phyloP scores from a whole-genome alignment of 306 rosid species.

The Cicer chorassanicum region DNA sequence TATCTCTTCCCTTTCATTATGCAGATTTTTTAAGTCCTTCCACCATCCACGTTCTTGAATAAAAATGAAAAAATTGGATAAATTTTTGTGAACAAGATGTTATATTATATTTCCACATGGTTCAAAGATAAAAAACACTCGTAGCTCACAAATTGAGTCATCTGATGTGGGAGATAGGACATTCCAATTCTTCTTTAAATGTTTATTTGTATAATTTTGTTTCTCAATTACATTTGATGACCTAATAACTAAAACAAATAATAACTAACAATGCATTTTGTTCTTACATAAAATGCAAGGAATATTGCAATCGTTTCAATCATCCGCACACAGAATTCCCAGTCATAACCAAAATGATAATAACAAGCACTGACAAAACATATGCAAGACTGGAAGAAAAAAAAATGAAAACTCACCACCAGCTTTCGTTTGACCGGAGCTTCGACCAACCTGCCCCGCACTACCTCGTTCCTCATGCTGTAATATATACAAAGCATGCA shows the following conservation, averaged over 20 bases:
- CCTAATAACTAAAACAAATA: no score
- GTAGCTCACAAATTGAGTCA: no score
- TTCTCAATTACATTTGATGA: no score
- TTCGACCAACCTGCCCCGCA: slow-evolving; percentile 62
- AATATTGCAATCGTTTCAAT: not conserved
- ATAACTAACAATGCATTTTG: no score
- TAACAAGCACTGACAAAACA: not conserved
- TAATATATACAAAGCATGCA: slow-evolving; percentile 57
- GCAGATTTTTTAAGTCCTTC: slow-evolving; percentile 62
- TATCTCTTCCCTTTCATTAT: slow-evolving; percentile 51
- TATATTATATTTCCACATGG: no score
- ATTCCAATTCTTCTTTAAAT: no score
- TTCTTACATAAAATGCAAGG: slow-evolving; percentile 15
- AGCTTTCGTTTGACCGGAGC: slow-evolving; percentile 55
- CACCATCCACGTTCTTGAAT: slow-evolving; percentile 70
- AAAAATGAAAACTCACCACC: slow-evolving; percentile 60
- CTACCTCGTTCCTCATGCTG: slow-evolving; percentile 70
- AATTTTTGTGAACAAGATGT: no score
- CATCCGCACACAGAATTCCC: not conserved
- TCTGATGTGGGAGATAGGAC: no score
- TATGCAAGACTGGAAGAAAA: slow-evolving; percentile 1
- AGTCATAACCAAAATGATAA: not conserved
- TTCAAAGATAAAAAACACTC: no score
- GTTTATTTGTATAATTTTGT: no score
- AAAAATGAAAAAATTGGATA: slow-evolving; percentile 9